Evolutionary conservation across 208 protist genomes (phyloP), one percentile per base, ranked within the genome.

Genomic region (Trypanosoma mega): DNA sequence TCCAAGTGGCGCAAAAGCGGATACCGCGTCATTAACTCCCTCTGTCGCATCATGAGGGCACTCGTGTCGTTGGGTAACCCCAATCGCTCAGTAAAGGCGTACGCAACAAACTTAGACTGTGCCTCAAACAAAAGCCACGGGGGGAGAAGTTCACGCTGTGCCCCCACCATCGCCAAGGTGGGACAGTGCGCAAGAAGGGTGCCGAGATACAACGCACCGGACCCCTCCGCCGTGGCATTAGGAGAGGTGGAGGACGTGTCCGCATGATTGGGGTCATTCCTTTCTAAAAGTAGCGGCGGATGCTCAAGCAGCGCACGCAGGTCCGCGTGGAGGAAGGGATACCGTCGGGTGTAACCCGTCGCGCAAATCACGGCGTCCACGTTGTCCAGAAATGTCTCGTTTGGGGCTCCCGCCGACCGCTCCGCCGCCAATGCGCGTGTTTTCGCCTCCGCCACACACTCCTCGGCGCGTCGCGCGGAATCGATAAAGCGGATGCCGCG

Each of bases 111-210:
- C 37, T 80, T 78, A n/a, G 85, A 41, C 63, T 96, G 89, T 11
- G 84, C 86, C 63, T 96, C 89, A 39, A 90, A 90, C 7, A 96
- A 48, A 14, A 96, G 65, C 62, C 89, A 88, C 4, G 89, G 89
- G 1, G 89, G 89, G 39, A 93, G 61, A 55, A 96, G 27, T 36
- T 82, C 83, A 36, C 61, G 66, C 63, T 91, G 89, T n/a, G 82
- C 55, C 8, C 85, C 89, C 5, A 96, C 80, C 61, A 96, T 78
- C 12, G 85, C 89, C 45, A 96, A 64, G 4, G 89, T 80, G 1
- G 85, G 85, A 34, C 82, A 30, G 1, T 55, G 57, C 1, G 59
- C 49, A 52, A 66, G 87, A 30, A 96, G 29, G 21, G 89, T 92
- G 49, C 89, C 89, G 30, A 96, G 49, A 49, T 89, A 96, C 12